Base-by-base conservation (phyloP, 805 yeast species). In the Hanseniaspora vineae region DNA sequence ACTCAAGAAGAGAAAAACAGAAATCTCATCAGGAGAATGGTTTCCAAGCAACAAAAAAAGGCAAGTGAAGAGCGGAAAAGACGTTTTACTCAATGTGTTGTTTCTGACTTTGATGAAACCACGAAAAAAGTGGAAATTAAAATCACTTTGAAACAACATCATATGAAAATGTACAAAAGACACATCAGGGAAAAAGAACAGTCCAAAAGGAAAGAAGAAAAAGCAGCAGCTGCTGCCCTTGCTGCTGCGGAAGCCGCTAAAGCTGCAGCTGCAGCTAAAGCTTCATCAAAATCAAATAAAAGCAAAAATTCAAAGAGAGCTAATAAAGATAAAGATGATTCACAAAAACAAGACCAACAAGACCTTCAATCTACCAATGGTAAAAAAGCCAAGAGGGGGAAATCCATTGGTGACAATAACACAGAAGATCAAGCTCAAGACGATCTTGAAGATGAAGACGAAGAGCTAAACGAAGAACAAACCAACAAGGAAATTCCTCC, bases 81-180 rank as follows among this genome's bases (percentile, higher is more conserved):
- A 48, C 57, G 60, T 44, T 61, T 60, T 47, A 60, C 65, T 2
- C 62, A 60, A 46, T 55, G 60, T 29, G 53, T 56, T 12, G 57
- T 63, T 15, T 48, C 51, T n/a, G 62, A 60, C 8, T 58, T 59
- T 44, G 49, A 46, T 39, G 57, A 56, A 13, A 29, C 35, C 17
- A 57, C 52, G 33, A 51, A 47, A 12, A 51, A 54, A 39, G 47
- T 55, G 23, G 52, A 51, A 42, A 48, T 60, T n/a, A 61, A 58
- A 47, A 50, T 63, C 23, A 62, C 66, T 10, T 51, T 63, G 46
- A 63, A 63, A 51, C 67, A 63, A 48, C 58, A 54, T 42, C 67
- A 63, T 52, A 58, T 56, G 11, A 60, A 56, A 46, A 57, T 55
- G 48, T 53, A 60, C 42, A 61, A 60, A 44, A 56, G 56, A 42